These are phyloP conservation scores for Macrotyloma uniflorum DNA, from an alignment of 306 rosid species.

Conservation along the genomic window DNA sequence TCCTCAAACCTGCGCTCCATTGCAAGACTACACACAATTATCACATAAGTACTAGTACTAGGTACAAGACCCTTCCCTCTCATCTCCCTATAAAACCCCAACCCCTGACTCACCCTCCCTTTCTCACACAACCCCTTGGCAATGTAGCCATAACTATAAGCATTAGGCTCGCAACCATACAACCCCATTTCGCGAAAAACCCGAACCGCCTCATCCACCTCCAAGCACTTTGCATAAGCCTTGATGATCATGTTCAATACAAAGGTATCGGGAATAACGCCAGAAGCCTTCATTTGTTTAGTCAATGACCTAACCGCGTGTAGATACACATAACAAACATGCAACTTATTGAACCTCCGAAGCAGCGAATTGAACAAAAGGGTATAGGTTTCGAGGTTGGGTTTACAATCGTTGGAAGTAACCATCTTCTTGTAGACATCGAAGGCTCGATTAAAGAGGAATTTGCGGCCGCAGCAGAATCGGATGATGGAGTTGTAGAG, in stretches of 20 bases:
- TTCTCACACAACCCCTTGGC: slow-evolving; percentile 90
- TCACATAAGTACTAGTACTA: slow-evolving; percentile 63
- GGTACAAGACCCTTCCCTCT: slow-evolving; percentile 63
- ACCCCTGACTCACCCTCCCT: slow-evolving; percentile 79
- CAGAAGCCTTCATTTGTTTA: slow-evolving; percentile 80
- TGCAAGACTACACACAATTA: slow-evolving; percentile 70
- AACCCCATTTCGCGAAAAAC: slow-evolving; percentile 84
- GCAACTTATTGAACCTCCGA: slow-evolving; percentile 68
- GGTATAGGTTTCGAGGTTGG: slow-evolving; percentile 73
- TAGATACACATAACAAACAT: slow-evolving; percentile 70
- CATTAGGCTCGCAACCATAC: slow-evolving; percentile 85
- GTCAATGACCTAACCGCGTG: slow-evolving; percentile 70
- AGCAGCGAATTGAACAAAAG: slow-evolving; percentile 68
- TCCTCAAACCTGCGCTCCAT: slow-evolving; percentile 70
- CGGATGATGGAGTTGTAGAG: slow-evolving; percentile 73
- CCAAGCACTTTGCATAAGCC: slow-evolving; percentile 78
- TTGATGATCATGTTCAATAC: slow-evolving; percentile 86
- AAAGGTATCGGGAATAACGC: slow-evolving; percentile 82
- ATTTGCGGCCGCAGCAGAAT: slow-evolving; percentile 66
- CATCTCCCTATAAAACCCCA: slow-evolving; percentile 78
- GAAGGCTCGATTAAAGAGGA: slow-evolving; percentile 71
- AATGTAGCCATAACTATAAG: slow-evolving; percentile 72
- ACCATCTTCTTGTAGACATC: slow-evolving; percentile 87
- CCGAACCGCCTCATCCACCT: slow-evolving; percentile 78
- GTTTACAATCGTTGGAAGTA: slow-evolving; percentile 60